Conservation (phyloP, 2,329 filamentous ascomycete species). For the Nothomitra cinnamomea region DNA sequence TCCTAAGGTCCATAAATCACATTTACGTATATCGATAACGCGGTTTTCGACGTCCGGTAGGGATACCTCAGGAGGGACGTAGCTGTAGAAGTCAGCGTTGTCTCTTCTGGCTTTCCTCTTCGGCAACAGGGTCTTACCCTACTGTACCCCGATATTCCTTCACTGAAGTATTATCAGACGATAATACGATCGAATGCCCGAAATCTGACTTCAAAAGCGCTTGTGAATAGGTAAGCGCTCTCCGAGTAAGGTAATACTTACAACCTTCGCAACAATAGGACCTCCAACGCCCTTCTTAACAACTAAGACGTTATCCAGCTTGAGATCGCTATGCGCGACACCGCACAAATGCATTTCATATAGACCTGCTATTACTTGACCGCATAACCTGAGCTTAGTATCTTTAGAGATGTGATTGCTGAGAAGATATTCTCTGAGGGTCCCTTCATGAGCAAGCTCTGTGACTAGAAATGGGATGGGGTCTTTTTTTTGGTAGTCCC, state of each 20-base stretch:
- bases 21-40: too few species aligned
- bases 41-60: too few species aligned
- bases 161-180: not conserved
- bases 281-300: too few species aligned
- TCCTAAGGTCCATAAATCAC: conserved; percentile 9
- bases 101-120: too few species aligned
- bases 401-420: not conserved
- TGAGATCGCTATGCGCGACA: conserved; percentile 10
- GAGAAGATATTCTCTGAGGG: conserved; percentile 5
- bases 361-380: conserved; percentile 6
- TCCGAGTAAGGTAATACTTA: too few species aligned
- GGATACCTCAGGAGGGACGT: too few species aligned
- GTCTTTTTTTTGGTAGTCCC: conserved; percentile 3
- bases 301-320: conserved; percentile 11
- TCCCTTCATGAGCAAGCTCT: conserved; percentile 7
- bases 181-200: conserved; percentile 7
- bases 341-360: conserved; percentile 7
- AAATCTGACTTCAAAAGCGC: conserved; percentile 5
- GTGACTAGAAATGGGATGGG: conserved; percentile 9
- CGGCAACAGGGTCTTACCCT: conserved; percentile 6
- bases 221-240: too few species aligned
- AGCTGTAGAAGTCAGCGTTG: too few species aligned
- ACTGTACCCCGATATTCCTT: conserved; percentile 6
- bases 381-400: not conserved
- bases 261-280: too few species aligned